Evolutionary conservation across 208 protist species (phyloP).

Genomic region (Trichomonas vaginalis): DNA sequence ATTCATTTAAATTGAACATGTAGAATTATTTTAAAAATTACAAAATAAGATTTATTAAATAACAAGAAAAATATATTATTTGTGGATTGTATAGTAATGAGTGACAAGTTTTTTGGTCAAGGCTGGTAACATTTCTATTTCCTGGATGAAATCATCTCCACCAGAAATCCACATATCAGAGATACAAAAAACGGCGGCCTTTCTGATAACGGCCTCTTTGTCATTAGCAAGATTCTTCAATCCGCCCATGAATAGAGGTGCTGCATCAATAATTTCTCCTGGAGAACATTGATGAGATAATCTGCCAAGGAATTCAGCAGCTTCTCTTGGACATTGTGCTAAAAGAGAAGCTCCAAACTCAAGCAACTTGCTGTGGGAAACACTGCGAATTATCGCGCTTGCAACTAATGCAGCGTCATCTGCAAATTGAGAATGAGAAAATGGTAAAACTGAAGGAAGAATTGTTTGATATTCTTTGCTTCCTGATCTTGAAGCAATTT

Average conservation of each 20-base stretch:
- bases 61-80: not conserved
- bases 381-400: not conserved
- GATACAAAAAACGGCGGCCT: not conserved
- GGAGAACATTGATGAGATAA: not conserved
- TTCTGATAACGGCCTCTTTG: not conserved
- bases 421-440: not conserved
- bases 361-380: not conserved
- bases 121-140: not conserved
- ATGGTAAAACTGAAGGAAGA: not conserved
- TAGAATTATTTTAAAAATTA: too few species aligned
- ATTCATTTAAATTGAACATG: too few species aligned
- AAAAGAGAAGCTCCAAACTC: not conserved
- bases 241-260: not conserved
- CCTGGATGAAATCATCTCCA: not conserved
- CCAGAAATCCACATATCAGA: not conserved
- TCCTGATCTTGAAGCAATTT: not conserved
- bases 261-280: not conserved
- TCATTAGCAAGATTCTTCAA: not conserved
- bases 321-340: not conserved
- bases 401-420: not conserved
- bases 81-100: not conserved
- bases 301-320: not conserved
- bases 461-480: not conserved
- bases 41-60: too few species aligned
- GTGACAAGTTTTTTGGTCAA: not conserved